Base-by-base conservation (phyloP, 1,139 yeast genomes). In the Blastobotrys raffinosifermentans region DNA sequence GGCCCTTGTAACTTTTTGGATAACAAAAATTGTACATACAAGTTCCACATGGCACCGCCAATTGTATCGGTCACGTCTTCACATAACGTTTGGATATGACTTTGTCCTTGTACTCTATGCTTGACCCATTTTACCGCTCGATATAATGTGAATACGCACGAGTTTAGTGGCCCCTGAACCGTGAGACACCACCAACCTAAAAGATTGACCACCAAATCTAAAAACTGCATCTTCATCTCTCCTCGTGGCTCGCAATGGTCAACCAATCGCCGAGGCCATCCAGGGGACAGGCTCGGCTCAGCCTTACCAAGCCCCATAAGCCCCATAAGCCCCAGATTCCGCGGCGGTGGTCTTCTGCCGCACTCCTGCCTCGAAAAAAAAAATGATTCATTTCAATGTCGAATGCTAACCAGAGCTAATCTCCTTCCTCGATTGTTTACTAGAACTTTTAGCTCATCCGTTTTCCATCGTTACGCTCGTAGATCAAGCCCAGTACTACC, bases 21-120 rank as follows among this genome's bases (percentile, higher is more conserved):
- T 9, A 32, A 17, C 3, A 9, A 13, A 18, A 16, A 23, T 13
- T 32, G 35, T 9, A 32, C 19, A 18, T 25, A 13, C 9, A 32
- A 16, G 10, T 23, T 23, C 31, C 26, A 9, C 11, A 26, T 14
- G 5, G 22, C 16, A 4, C 4, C 29, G 16, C 19, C 26, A 5
- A 18, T 19, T 4, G 11, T 29, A 13, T 25, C 16, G n/a, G 21
- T 9, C 5, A 11, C 18, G 30, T 18, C 3, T 10, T 10, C 20
- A 13, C 38, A 38, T 2, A 38, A 19, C 11, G 35, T 26, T 17
- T 38, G 30, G 22, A 38, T 11, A n/a, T 32, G 41, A n/a, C 33
- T 21, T 4, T 10, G 11, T 9, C 36, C 36, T 13, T 14, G 7
- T 11, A 20, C 21, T 19, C 22, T 21, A 20, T 34, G 38, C 16